Percentiles rank a stretch among this genome's conserved stretches.
These are phyloP conservation scores for Sodiomyces alkalinus DNA, from an alignment of 2,329 filamentous ascomycete genomes.

Conservation along the genomic window DNA sequence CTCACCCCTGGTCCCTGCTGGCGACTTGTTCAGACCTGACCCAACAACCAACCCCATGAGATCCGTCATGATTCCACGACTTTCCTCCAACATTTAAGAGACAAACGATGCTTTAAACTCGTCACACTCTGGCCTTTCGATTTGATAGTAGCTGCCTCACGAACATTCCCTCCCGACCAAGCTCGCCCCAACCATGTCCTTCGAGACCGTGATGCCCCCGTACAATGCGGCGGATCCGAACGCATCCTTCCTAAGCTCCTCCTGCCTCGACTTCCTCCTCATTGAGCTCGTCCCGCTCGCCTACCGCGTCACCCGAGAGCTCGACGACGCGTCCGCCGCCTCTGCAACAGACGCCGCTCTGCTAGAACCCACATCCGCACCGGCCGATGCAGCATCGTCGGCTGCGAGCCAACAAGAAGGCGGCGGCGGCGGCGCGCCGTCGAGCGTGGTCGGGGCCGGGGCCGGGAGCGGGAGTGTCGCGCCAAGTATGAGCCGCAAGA, in stretches of 20 bases:
- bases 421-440: constrained; percentile 5
- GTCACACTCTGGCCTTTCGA: no score
- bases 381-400: constrained; percentile 1
- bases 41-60: no score
- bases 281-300: constrained; percentile 95
- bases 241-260: constrained; percentile 64
- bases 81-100: no score
- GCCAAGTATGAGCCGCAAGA: constrained; percentile 14
- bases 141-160: no score
- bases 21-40: no score
- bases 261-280: constrained; percentile 83
- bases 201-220: constrained; percentile 53
- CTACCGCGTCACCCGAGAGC: constrained; percentile 66
- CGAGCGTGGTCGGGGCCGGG: constrained; percentile 8
- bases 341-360: constrained; percentile 8
- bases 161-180: no score
- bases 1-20: no score
- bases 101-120: no score
- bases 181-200: constrained; percentile 41
- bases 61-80: no score
- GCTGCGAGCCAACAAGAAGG: constrained; percentile 11
- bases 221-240: constrained; percentile 60
- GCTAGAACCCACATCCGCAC: no score
- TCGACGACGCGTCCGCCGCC: constrained; percentile 34
- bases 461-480: constrained; percentile 8